Conservation (phyloP, 495 filamentous ascomycete genomes). For the Elasticomyces elasticus region DNA sequence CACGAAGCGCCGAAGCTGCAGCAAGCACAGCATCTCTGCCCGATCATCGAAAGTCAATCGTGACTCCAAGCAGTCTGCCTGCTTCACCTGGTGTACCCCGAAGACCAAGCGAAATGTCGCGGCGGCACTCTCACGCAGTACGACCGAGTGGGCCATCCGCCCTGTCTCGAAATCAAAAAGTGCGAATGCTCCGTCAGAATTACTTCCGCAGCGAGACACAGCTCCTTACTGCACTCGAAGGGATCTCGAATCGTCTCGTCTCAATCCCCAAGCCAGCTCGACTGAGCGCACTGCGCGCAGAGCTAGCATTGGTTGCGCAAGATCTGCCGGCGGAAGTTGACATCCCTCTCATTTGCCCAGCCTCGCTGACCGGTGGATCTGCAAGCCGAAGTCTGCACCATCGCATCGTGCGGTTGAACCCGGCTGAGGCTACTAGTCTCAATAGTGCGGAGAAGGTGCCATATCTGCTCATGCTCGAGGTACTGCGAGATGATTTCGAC, state of each 20-base stretch:
- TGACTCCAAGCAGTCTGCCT: constrained; percentile 36
- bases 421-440: constrained; percentile 64
- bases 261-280: constrained; percentile 63
- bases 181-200: constrained; percentile 55
- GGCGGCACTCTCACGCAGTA: constrained; percentile 39
- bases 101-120: constrained; percentile 35
- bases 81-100: constrained; percentile 28
- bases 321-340: constrained; percentile 68
- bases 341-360: constrained; percentile 64
- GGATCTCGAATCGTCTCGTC: constrained; percentile 66
- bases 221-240: constrained; percentile 60
- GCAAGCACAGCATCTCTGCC: constrained; percentile 57
- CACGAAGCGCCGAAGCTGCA: constrained; percentile 1
- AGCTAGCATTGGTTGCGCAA: constrained; percentile 61
- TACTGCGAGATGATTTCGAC: constrained; percentile 62
- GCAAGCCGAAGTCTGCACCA: constrained; percentile 59
- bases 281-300: constrained; percentile 63
- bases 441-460: constrained; percentile 74
- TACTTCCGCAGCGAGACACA: constrained; percentile 66
- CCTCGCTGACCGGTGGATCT: constrained; percentile 52
- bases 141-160: constrained; percentile 40
- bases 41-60: constrained; percentile 40
- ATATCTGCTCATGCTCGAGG: constrained; percentile 66
- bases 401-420: constrained; percentile 64
- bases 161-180: constrained; percentile 47